Base-by-base conservation (phyloP, 2,329 filamentous ascomycete species). In the Stemphylium lycopersici region DNA sequence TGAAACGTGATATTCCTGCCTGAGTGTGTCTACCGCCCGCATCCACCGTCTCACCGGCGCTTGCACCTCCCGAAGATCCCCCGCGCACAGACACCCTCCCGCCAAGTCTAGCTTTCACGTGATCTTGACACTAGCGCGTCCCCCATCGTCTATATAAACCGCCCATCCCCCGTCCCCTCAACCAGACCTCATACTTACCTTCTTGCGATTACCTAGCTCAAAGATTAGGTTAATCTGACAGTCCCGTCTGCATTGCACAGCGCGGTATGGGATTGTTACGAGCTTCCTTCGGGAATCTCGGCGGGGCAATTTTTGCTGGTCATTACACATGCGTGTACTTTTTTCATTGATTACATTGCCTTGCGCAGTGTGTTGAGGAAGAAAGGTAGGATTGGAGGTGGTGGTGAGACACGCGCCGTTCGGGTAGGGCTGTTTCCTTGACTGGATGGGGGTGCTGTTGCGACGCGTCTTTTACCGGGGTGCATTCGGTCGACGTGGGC, bases 341-440 rank as follows among this genome's bases (percentile, higher is more conserved):
- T 63, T 77, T 78, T 78, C 75, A 69, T 78, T 75, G 64, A 69
- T 67, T 49, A 41, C 55, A 48, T 38, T 54, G 70, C 72, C 54
- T 66, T 34, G 54, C 12, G 72, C 68, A 61, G 60, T 56, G 69
- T 46, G 59, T 71, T 70, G 71, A 76, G 65, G 76, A 77, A 77
- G 74, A 68, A 57, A 39, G 37, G 18, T 22, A 4, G 3, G 26
- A n/a, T 32, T 2, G 24, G 39, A 6, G 32, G 24, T 42, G 39
- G 1, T 11, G 15, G 34, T 10, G 13, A 26, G 31, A 10, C 18
- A n/a, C 15, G 38, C 7, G 20, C 10, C 6, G 7, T 6, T 4
- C 24, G 24, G 5, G 24, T 8, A 26, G 24, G 3, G 26, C 26
- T 29, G 26, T 29, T 29, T 7, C 26, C 26, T 29, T 1, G 8